These are phyloP conservation scores for Endothia cerciana DNA, from an alignment of 2,329 filamentous ascomycete species.

Conservation along the genomic window DNA sequence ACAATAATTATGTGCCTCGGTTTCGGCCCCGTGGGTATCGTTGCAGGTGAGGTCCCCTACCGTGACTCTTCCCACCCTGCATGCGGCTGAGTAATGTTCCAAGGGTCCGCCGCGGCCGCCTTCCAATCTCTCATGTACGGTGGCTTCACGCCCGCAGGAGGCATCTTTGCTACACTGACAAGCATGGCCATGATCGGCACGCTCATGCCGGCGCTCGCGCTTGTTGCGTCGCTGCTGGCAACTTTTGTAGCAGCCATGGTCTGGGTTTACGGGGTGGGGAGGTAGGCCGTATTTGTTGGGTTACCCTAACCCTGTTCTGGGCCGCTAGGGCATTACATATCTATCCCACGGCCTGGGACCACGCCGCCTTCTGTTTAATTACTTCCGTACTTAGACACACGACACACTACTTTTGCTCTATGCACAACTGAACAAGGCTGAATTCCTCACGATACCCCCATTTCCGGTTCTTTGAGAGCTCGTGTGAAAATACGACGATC, in stretches of 20 bases:
- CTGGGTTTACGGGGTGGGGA: slow-evolving; percentile 17
- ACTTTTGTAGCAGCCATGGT: slow-evolving; percentile 23
- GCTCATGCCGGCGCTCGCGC: slow-evolving; percentile 19
- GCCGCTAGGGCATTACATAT: too few relatives aligned
- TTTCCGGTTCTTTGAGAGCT: too few relatives aligned
- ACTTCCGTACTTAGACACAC: too few relatives aligned
- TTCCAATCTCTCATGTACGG: slow-evolving; percentile 33
- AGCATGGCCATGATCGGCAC: slow-evolving; percentile 32
- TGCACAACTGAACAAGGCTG: too few relatives aligned
- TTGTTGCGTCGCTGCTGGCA: slow-evolving; percentile 10
- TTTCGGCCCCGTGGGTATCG: not conserved
- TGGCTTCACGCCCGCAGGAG: slow-evolving; percentile 31
- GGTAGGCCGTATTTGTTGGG: slow-evolving; percentile 4
- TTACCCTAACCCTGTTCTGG: too few relatives aligned
- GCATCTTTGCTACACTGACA: slow-evolving; percentile 33
- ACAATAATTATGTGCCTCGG: slow-evolving; percentile 12
- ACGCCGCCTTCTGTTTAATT: too few relatives aligned
- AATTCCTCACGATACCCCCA: too few relatives aligned
- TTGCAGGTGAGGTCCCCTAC: slow-evolving; percentile 7
- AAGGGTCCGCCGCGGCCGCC: slow-evolving; percentile 13
- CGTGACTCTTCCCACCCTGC: not conserved
- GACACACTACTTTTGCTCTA: too few relatives aligned
- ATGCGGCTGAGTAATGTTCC: not conserved
- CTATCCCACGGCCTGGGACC: too few relatives aligned
- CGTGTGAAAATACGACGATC: too few relatives aligned